Evolutionary conservation across 2,329 filamentous ascomycete genomes (phyloP), one percentile per base, ranked within the genome.

Genomic region (Hypomyces rosellus): DNA sequence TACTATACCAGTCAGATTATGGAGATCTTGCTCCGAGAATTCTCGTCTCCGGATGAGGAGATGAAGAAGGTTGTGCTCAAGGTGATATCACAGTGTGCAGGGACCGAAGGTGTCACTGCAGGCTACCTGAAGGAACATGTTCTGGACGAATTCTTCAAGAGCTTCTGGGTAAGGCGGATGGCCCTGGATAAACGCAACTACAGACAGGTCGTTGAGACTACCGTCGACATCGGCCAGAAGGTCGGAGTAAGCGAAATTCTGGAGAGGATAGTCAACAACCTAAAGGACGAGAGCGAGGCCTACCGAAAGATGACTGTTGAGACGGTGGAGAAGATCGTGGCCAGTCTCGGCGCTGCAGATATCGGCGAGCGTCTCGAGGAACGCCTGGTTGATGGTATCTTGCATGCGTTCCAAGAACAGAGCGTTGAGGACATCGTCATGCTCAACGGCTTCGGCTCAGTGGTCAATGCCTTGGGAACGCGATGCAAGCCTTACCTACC

Each of bases 61-160:
- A 99, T 99, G 93, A 99, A 97, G 74, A 99, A 99, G 74, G 93
- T 99, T 1, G 93, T 99, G 7, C 74, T 99, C 52, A 97, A 97
- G 71, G 93, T 99, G 25, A 84, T 99, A 14, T 96, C 91, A 15
- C 93, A 99, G 65, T 97, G 93, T 64, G 89, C 93, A 7, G 86
- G 86, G 59, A 97, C 92, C 2, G 88, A 95, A 63, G 93, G 93
- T 71, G 93, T 99, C 25, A 97, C 93, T 34, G 88, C 91, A 34
- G 87, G 85, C 37, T 99, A 97, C 63, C 78, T 99, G 38, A 97
- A 96, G 69, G 91, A 97, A 64, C 87, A 95, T 55, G 91, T 99
- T 7, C 76, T 99, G 37, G 85, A 89, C 58, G 93, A 97, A 54
- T 99, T 99, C 66, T 99, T 99, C 76, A 96, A 96, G 74, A 91